These are phyloP conservation scores for Rosa persica DNA, from an alignment of 306 rosid genomes.

Conservation along the genomic window DNA sequence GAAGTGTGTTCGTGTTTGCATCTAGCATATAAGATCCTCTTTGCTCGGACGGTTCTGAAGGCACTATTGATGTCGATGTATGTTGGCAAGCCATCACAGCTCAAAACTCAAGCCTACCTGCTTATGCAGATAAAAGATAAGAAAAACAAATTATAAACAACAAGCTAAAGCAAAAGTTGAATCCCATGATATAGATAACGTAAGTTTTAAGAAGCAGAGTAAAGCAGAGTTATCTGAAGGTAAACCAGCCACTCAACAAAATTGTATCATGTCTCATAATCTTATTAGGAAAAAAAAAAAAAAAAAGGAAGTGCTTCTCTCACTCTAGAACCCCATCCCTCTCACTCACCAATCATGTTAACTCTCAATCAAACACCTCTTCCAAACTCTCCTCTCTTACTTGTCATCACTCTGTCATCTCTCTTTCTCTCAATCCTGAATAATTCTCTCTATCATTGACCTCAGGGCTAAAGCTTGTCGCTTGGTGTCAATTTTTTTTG, in stretches of 20 bases:
- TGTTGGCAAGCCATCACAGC: conserved; percentile 49
- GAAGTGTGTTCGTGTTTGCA: conserved; percentile 48
- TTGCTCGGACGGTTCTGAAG: conserved; percentile 53
- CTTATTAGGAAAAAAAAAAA: background rate
- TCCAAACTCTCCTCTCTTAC: background rate
- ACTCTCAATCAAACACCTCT: background rate
- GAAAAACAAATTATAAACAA: background rate
- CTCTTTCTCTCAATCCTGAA: background rate
- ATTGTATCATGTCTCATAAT: background rate
- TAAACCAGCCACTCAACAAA: background rate
- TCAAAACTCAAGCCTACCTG: conserved; percentile 42
- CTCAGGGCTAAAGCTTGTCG: background rate
- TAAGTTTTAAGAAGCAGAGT: background rate
- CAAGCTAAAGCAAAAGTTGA: background rate
- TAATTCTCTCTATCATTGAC: background rate
- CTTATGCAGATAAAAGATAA: conserved; percentile 14
- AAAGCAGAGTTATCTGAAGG: background rate
- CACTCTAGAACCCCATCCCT: background rate
- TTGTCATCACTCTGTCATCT: background rate
- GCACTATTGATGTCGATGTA: conserved; percentile 34
- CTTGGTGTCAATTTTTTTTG: background rate
- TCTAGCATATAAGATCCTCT: conserved; percentile 49
- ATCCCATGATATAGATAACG: background rate
- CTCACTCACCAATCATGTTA: background rate
- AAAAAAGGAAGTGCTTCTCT: background rate